Evolutionary conservation across 176 grass and related monocot species (phyloP), one percentile per base, ranked within the genome.

Genomic region (Avena insularis): DNA sequence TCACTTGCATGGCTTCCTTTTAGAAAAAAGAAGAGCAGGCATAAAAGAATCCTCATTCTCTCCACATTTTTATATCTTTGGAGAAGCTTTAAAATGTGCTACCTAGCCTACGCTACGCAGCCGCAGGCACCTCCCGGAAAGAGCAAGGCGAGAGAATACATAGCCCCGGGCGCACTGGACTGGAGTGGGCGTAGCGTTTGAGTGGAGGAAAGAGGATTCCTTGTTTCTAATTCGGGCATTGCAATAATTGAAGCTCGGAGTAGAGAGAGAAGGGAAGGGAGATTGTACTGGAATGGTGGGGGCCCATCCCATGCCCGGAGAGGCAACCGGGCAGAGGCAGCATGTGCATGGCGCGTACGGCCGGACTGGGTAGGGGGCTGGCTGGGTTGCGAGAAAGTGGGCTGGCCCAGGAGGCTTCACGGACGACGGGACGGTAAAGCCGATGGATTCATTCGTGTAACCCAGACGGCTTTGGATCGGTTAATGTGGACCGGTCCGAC

Each of bases 221-320:
- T 87, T 80, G 78, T 93, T 97, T 93, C 93, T 91, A 89, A 87
- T 93, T 95, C 51, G 60, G 77, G 86, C 21, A 87, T 19, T 63
- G 77, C 78, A 90, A 92, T 95, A 82, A 89, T 91, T 95, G 85
- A 75, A 66, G 43, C 8, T 43, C 6, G 40, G 16, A 0, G 33
- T 40, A 43, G 27, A 2, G 70, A 85, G 72, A 49, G 51, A 31
- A 3, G 3, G 59, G 0, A 31, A 1, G 6, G 38, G 27, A 46
- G 82, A 71, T 74, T 74, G 71, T 50, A 75, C 71, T 5, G 63
- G 60, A 4, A 0, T 17, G 51, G 78, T 14, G 55, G 45, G 10
- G 54, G n/a, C 45, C 65, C 76, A 13, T 54, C 23, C 23, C 23
- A 23, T 23, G 1, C 21, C 12, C 53, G 20, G n/a, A 35, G 40